Percentiles rank a stretch among this genome's conserved stretches.
phyloP scores from a whole-genome alignment of 1,284 basidiomycete genomes.

The Chalciporus piperatoides region DNA sequence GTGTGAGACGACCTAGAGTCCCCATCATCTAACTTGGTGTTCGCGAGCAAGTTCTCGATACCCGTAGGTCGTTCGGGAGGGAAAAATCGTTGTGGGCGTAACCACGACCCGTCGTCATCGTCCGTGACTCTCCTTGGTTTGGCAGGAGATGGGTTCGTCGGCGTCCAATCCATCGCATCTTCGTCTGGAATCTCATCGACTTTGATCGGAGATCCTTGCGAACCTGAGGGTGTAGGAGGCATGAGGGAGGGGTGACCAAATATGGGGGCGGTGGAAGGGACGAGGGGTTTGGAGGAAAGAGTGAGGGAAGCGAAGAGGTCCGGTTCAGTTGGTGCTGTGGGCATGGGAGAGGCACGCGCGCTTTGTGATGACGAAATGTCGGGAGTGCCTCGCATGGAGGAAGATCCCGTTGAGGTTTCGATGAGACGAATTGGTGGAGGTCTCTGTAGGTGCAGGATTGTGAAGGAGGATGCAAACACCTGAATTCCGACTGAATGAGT shows the following conservation, averaged over 20 bases:
- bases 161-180: slow-evolving; percentile 70
- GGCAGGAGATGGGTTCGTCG: slow-evolving; percentile 40
- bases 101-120: slow-evolving; percentile 45
- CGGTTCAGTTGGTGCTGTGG: slow-evolving; percentile 41
- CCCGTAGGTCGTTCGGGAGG: slow-evolving; percentile 75
- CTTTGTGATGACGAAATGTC: slow-evolving; percentile 20
- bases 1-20: slow-evolving; percentile 6
- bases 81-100: slow-evolving; percentile 70
- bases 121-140: slow-evolving; percentile 17
- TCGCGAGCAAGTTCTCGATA: slow-evolving; percentile 67
- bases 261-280: slow-evolving; percentile 44
- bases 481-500: slow-evolving; percentile 28
- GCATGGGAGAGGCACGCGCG: slow-evolving; percentile 26
- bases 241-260: slow-evolving; percentile 63
- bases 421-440: slow-evolving; percentile 66
- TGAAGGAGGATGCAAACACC: slow-evolving; percentile 48
- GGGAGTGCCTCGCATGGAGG: slow-evolving; percentile 39
- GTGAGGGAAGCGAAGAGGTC: slow-evolving; percentile 61
- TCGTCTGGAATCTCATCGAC: slow-evolving; percentile 37
- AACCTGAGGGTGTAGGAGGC: slow-evolving; percentile 23
- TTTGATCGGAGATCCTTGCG: slow-evolving; percentile 17
- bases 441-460: slow-evolving; percentile 55
- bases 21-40: slow-evolving; percentile 54
- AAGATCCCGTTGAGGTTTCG: slow-evolving; percentile 43
- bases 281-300: slow-evolving; percentile 59